Evolutionary conservation across 2,329 filamentous ascomycete genomes (phyloP), one percentile per base, ranked within the genome.

Genomic region (Microdochium trichocladiopsis): DNA sequence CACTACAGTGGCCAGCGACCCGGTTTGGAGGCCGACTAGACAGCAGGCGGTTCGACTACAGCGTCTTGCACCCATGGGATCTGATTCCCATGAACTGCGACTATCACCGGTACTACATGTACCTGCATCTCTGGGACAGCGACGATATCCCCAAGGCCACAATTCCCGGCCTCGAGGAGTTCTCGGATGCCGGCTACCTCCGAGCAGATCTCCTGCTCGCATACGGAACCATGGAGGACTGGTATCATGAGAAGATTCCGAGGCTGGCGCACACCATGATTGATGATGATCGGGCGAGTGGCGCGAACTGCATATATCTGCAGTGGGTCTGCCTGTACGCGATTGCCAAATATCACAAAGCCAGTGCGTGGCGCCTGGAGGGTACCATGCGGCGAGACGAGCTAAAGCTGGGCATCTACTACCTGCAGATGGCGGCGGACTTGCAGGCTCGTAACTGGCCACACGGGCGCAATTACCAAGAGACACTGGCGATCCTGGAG

Each of bases 21-120:
- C 56, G 58, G 28, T 57, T 57, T 28, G 57, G 59, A 45, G 59
- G 60, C 49, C 58, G 48, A n/a, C 61, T 63, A 37, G 61, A 63
- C 25, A 60, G 60, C n/a, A 57, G 57, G 24, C 55, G 58, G 6
- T 63, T 63, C 48, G 61, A 63, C 48, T 63, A 63, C 49, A 63
- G 57, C 12, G 56, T 62, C 51, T 56, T 63, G 12, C 54, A 56
- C n/a, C 61, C 61, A 14, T 63, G 61, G 61, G 61, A 63, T 48
- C 53, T 63, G 18, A 50, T 61, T 2, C 59, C 60, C 10, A 52
- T 63, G 25, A 53, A 57, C 25, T 51, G 53, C 10, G 59, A 60
- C 2, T 63, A 63, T 31, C 61, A 63, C 41, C 55, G 61, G 10
- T 63, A 63, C 33, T 63, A 63, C 48, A 52, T 63, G n/a, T 62